Evolutionary conservation across 768 basidiomycete genomes (phyloP).

Genomic region (Boletellus emodensis): DNA sequence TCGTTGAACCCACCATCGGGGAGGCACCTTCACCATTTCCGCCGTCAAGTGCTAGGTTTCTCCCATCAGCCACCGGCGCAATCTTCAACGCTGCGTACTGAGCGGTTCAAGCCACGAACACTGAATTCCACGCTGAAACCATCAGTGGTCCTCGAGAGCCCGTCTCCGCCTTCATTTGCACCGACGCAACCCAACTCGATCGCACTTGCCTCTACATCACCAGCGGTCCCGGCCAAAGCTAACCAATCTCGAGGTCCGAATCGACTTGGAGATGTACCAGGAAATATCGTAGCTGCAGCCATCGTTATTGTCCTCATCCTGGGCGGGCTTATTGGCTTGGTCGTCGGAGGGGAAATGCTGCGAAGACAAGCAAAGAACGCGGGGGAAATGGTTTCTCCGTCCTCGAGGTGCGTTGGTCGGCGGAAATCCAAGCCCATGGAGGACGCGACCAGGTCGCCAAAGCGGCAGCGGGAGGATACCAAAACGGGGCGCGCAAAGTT

Average conservation of each 20-base stretch:
- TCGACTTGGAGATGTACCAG: constrained; percentile 12
- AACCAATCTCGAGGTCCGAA: constrained; percentile 1
- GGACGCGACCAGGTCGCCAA: not conserved
- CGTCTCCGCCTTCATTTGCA: not conserved
- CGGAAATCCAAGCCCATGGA: constrained; percentile 6
- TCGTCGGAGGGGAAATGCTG: constrained; percentile 25
- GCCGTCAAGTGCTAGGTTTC: constrained; percentile 10
- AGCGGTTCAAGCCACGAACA: constrained; percentile 6
- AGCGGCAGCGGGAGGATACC: constrained; percentile 1
- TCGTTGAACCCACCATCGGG: not conserved
- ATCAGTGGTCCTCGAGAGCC: constrained; percentile 6
- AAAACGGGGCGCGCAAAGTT: constrained; percentile 2
- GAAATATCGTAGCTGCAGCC: constrained; percentile 20
- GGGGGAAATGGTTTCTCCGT: not conserved
- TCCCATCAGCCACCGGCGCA: constrained; percentile 2
- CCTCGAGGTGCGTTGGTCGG: not conserved
- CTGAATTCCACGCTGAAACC: constrained; percentile 2
- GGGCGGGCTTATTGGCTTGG: constrained; percentile 24
- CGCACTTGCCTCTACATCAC: constrained; percentile 3
- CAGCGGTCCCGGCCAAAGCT: not conserved
- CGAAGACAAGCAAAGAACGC: constrained; percentile 15
- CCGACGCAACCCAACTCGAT: constrained; percentile 6
- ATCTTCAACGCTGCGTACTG: not conserved
- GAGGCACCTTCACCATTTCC: constrained; percentile 14
- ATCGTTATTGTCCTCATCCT: constrained; percentile 25